Evolutionary conservation across 352 stramenopile species (phyloP), one percentile per base, ranked within the genome.

Genomic region (Globisporangium paddicum): DNA sequence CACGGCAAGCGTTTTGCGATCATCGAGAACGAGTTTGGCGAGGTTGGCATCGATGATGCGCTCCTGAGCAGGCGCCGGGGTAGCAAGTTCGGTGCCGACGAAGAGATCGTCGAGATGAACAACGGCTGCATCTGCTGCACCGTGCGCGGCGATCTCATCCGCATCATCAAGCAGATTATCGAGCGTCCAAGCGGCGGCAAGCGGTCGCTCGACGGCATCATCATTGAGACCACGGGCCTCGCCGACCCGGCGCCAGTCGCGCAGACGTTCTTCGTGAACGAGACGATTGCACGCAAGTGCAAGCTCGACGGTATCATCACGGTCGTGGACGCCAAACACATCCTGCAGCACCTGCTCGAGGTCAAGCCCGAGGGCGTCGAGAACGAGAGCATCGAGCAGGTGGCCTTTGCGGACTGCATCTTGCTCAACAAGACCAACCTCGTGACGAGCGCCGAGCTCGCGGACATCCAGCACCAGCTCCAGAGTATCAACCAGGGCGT

Each of bases 41-140:
- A 96, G 63, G 83, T 98, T 14, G 81, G 87, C 21, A 79, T 98
- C 35, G 94, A 98, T 58, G 88, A 98, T 46, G 82, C 95, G 42
- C 76, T 97, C n/a, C 67, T 98, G 3, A 62, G 7, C 6, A n/a
- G 70, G 2, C 69, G 83, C 38, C 66, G 77, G 37, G 6, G 38
- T 14, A 57, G 64, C 38, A 89, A 82, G 48, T 74, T 82, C 42
- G 72, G 69, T 28, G 69, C 72, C 44, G 77, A 65, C 28, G 73
- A 83, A 38, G 66, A 95, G 58, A 77, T 98, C 25, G 76, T 98
- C 47, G 83, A 98, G 10, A 94, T 97, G 79, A 87, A 86, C 53
- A 99, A 98, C 60, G 96, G 96, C 16, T 99, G 96, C 62, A 95
- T 99, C 62, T 99, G 96, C 72, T 99, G 96, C 73, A 97, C 89